Conservation (phyloP, 176 grass and related monocot species). For the Rhipidocladum racemiflorum region DNA sequence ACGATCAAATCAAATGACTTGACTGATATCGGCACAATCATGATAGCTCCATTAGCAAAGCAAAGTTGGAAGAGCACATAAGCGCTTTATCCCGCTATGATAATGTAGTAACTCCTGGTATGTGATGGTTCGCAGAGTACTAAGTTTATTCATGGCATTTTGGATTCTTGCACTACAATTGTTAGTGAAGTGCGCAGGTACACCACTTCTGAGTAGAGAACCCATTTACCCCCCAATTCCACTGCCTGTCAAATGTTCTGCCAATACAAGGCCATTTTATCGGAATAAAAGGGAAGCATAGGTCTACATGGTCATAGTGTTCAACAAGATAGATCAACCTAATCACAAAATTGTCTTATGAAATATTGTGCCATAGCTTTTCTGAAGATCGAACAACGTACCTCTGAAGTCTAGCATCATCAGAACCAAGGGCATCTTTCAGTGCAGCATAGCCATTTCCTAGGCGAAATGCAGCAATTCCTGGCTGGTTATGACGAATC, state of each 20-base stretch:
- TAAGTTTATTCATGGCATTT: background rate
- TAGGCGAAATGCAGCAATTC: slow-evolving; percentile 78
- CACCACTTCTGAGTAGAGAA: background rate
- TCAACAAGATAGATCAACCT: background rate
- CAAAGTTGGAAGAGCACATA: background rate
- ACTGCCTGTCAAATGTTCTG: background rate
- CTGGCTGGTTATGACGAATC: slow-evolving; percentile 72
- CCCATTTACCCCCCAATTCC: background rate
- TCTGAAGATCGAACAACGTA: background rate
- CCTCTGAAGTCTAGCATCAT: slow-evolving; percentile 86
- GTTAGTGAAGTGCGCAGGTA: background rate
- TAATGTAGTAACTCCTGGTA: background rate
- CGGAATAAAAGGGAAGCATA: background rate
- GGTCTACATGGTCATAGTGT: background rate
- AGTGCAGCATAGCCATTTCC: slow-evolving; percentile 84
- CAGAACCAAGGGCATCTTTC: slow-evolving; percentile 73
- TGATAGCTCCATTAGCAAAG: background rate
- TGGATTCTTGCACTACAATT: background rate
- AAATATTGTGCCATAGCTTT: background rate
- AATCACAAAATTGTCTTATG: background rate
- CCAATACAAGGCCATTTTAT: background rate
- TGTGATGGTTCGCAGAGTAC: background rate
- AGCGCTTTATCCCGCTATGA: background rate
- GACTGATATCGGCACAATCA: background rate
- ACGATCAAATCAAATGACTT: background rate